Evolutionary conservation across 768 basidiomycete genomes (phyloP), one percentile per base, ranked within the genome.

Genomic region (Strobilomyces dryophilus): DNA sequence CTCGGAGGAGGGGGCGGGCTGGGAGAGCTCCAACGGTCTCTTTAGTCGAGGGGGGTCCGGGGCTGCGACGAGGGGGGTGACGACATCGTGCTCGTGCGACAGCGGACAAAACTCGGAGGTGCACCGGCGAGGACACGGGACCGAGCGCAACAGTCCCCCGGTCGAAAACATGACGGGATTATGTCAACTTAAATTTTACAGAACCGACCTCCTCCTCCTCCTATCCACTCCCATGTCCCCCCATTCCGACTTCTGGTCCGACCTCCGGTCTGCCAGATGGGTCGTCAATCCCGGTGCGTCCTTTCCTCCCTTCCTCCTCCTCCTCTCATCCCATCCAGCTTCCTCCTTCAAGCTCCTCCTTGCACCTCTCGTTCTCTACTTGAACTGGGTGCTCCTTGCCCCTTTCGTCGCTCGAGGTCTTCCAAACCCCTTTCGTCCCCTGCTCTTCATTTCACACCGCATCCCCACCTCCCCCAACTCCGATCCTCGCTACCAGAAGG

Each of bases 381-480:
- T 75, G 12, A 85, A 84, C 63, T 87, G 89, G 85, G 76, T 83
- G 48, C 37, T 84, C 12, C 60, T 81, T 21, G 67, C 74, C 0
- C 74, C 78, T 4, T 77, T 76, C 56, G 55, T 85, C 47, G 69
- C 77, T 1, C 67, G 78, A 0, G 74, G 66, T 37, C 54, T 79
- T 5, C 59, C 74, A 15, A 98, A 97, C 66, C 93, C 92, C 1
- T 89, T 97, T 63, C 72, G 73, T 1, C 74, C 79, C 11, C 58
- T 94, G 21, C 76, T 98, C 58, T 80, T 88, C 58, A 75, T 94
- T 50, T 87, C 90, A 12, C 73, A 89, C 57, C 78, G 61, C n/a
- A 53, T 89, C 29, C 72, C 81, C 10, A 70, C 71, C 3, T 79
- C 84, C 0, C 65, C 76, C 5, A 70, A 73, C 7, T 76, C 78